A percentile compares a stretch with the other conserved stretches of the same genome.
Evolutionary conservation across 805 yeast species (phyloP).

Genomic region (Cyberlindnera maclurae): DNA sequence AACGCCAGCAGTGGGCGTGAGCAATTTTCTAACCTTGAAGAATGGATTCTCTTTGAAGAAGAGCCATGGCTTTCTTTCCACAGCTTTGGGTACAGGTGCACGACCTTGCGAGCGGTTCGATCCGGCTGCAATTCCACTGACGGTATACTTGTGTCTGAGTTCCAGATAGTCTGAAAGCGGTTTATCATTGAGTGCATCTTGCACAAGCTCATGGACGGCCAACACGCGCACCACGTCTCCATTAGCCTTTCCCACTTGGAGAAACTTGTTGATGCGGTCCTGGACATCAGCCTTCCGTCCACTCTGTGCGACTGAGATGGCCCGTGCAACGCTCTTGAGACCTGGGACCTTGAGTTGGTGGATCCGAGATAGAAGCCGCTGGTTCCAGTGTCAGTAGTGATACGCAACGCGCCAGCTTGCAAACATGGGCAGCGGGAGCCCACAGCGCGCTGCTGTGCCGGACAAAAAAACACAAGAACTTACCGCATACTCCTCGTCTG

Average conservation of each 20-base stretch:
- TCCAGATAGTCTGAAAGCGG: conserved; percentile 33
- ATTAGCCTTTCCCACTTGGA: conserved; percentile 35
- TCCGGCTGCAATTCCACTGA: background rate
- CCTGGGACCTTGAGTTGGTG: conserved; percentile 36
- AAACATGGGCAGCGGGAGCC: too few species aligned
- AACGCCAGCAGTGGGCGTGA: conserved; percentile 42
- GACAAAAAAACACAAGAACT: background rate
- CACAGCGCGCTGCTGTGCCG: too few species aligned
- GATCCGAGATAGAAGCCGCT: conserved; percentile 14
- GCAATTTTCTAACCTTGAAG: conserved; percentile 38
- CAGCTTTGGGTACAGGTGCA: conserved; percentile 1
- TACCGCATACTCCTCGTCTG: conserved; percentile 2
- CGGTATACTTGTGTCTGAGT: conserved; percentile 10
- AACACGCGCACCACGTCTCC: conserved; percentile 36
- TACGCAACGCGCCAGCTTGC: too few species aligned
- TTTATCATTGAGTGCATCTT: conserved; percentile 27
- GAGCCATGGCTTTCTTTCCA: conserved; percentile 32
- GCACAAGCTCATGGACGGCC: conserved; percentile 39
- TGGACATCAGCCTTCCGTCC: conserved; percentile 61
- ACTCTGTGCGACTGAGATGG: conserved; percentile 38
- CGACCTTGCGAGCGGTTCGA: background rate
- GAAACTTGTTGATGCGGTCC: conserved; percentile 42
- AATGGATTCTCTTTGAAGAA: conserved; percentile 52
- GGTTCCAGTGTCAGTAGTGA: too few species aligned
- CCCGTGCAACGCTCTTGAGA: conserved; percentile 44